Conservation (phyloP, 208 protist genomes). For the Crithidia thermophila region DNA sequence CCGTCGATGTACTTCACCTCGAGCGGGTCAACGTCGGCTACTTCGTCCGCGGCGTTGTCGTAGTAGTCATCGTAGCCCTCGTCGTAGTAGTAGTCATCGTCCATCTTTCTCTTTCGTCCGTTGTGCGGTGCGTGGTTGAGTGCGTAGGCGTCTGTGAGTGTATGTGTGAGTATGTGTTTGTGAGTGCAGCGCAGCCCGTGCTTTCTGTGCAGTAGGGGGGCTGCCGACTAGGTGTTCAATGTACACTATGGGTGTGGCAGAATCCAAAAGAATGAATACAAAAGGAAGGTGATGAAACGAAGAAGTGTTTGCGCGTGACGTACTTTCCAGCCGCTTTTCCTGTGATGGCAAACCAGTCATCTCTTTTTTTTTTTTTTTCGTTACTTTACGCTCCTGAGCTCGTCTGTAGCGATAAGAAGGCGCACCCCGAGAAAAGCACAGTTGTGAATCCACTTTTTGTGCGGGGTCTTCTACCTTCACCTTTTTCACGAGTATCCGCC, state of each 20-base stretch:
- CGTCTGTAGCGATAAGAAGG: too few relatives aligned
- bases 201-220: too few relatives aligned
- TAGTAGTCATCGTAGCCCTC: constrained; percentile 88
- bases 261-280: not conserved
- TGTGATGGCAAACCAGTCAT: too few relatives aligned
- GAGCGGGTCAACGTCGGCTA: constrained; percentile 53
- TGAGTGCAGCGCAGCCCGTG: too few relatives aligned
- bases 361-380: too few relatives aligned
- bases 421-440: not conserved
- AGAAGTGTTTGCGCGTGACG: not conserved
- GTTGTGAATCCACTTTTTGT: too few relatives aligned
- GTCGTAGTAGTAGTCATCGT: constrained; percentile 75
- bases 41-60: constrained; percentile 53
- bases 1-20: constrained; percentile 89
- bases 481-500: too few relatives aligned
- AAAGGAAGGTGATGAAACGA: not conserved
- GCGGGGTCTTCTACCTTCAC: too few relatives aligned
- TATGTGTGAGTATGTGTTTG: not conserved
- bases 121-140: not conserved
- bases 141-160: not conserved
- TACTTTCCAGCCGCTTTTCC: too few relatives aligned
- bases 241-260: too few relatives aligned
- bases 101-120: constrained; percentile 8
- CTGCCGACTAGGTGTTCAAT: too few relatives aligned
- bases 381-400: too few relatives aligned